phyloP scores from a whole-genome alignment of 2,329 filamentous ascomycete genomes.

The Fusarium scirpi region DNA sequence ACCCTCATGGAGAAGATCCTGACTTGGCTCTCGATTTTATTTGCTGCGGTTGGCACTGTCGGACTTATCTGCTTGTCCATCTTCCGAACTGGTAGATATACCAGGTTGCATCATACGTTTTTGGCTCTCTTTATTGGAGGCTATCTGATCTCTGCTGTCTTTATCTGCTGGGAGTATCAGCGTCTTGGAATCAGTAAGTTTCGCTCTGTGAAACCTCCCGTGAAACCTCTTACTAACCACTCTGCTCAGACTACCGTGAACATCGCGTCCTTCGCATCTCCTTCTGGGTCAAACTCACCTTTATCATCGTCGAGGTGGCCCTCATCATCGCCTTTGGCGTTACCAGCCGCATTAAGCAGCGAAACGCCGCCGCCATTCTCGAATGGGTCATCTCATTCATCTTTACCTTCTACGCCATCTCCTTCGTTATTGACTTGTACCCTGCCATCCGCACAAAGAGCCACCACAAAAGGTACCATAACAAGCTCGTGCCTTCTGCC shows the following conservation, averaged over 20 bases:
- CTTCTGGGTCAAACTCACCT: conserved; percentile 88
- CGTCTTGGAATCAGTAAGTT: conserved; percentile 78
- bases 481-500: conserved; percentile 45
- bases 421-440: conserved; percentile 87
- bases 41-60: conserved; percentile 78
- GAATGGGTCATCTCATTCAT: conserved; percentile 85
- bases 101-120: conserved; percentile 78
- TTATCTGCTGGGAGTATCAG: conserved; percentile 91
- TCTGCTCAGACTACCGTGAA: conserved; percentile 73
- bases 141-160: conserved; percentile 86
- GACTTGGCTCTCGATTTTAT: conserved; percentile 70
- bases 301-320: conserved; percentile 82
- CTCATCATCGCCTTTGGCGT: conserved; percentile 81
- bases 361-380: conserved; percentile 79
- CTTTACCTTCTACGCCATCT: conserved; percentile 88
- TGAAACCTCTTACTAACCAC: conserved; percentile 2
- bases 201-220: neutral
- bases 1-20: conserved; percentile 70
- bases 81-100: conserved; percentile 83
- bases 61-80: conserved; percentile 87
- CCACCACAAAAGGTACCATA: conserved; percentile 47
- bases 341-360: conserved; percentile 60
- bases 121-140: conserved; percentile 86
- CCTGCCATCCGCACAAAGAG: conserved; percentile 76
- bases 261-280: conserved; percentile 79